Evolutionary conservation across 306 rosid species (phyloP).

Genomic region (Comarum palustre): DNA sequence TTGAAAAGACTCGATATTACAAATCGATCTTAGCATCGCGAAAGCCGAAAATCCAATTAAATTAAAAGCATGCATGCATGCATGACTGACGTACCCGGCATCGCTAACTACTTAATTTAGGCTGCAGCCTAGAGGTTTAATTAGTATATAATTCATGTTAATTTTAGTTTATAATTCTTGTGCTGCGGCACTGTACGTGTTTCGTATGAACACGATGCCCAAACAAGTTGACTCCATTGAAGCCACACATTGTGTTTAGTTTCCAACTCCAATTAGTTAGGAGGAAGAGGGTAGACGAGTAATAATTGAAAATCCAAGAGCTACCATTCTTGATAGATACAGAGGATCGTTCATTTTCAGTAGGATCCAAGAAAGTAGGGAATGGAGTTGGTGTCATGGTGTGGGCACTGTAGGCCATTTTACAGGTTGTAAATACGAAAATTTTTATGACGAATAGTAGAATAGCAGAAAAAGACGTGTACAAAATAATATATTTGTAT

Average conservation of each 20-base stretch:
- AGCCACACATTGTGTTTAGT: constrained; percentile 2
- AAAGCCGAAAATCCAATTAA: not conserved
- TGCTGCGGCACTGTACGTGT: not conserved
- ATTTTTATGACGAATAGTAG: too few species aligned
- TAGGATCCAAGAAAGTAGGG: not conserved
- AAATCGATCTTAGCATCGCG: not conserved
- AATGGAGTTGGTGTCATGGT: not conserved
- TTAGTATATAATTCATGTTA: not conserved
- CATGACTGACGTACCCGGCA: not conserved
- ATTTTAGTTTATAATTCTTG: not conserved
- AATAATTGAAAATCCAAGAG: not conserved
- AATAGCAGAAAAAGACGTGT: too few species aligned
- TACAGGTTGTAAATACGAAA: not conserved
- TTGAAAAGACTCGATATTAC: not conserved
- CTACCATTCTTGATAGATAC: not conserved
- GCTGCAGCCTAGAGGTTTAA: not conserved
- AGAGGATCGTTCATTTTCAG: not conserved
- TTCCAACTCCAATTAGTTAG: not conserved
- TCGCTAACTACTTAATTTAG: not conserved
- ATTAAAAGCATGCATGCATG: constrained; percentile 7
- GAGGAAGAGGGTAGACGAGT: not conserved
- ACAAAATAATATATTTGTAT: too few species aligned
- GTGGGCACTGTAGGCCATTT: not conserved
- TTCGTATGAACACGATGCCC: not conserved
- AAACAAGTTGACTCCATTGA: not conserved